Conservation (phyloP, 805 yeast genomes). For the Schwanniomyces pseudopolymorphus region DNA sequence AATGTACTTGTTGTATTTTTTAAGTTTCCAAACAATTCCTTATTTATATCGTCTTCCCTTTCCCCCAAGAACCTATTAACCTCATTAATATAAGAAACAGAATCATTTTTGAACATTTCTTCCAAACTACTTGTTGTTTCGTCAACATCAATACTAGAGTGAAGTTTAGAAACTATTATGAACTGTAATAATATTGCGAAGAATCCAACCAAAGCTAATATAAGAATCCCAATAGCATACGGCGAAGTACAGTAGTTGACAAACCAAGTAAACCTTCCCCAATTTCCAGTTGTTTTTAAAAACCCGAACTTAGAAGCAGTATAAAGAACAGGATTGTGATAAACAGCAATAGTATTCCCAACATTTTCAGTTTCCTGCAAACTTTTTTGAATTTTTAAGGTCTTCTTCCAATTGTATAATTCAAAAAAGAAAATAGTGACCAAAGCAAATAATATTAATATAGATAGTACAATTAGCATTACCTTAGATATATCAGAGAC, state of each 20-base stretch:
- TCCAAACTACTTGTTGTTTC: slow-evolving; percentile 1
- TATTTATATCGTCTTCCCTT: slow-evolving; percentile 57
- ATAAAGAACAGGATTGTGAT: slow-evolving; percentile 11
- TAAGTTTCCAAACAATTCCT: slow-evolving; percentile 66
- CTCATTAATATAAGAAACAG: slow-evolving; percentile 9
- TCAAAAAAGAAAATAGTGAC: slow-evolving; percentile 48
- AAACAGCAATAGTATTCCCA: slow-evolving; percentile 12
- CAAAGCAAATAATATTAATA: slow-evolving; percentile 39
- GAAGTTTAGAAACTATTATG: slow-evolving; percentile 33
- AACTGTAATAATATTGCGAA: slow-evolving; percentile 55
- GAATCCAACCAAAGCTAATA: slow-evolving; percentile 59
- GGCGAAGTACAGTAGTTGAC: slow-evolving; percentile 52
- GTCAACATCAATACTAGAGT: neutral
- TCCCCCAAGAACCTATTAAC: slow-evolving; percentile 54
- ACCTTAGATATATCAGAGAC: slow-evolving; percentile 37
- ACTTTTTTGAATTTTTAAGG: slow-evolving; percentile 28
- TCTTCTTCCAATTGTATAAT: slow-evolving; percentile 46
- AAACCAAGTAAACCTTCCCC: slow-evolving; percentile 36
- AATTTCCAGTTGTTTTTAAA: neutral
- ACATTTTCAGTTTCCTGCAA: slow-evolving; percentile 10
- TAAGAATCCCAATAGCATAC: slow-evolving; percentile 49
- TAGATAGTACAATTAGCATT: slow-evolving; percentile 29
- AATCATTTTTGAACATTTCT: slow-evolving; percentile 3
- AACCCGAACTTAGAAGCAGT: slow-evolving; percentile 5
- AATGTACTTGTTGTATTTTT: slow-evolving; percentile 54